Conservation (phyloP, 2,329 filamentous ascomycete species). For the Xylaria sp. region DNA sequence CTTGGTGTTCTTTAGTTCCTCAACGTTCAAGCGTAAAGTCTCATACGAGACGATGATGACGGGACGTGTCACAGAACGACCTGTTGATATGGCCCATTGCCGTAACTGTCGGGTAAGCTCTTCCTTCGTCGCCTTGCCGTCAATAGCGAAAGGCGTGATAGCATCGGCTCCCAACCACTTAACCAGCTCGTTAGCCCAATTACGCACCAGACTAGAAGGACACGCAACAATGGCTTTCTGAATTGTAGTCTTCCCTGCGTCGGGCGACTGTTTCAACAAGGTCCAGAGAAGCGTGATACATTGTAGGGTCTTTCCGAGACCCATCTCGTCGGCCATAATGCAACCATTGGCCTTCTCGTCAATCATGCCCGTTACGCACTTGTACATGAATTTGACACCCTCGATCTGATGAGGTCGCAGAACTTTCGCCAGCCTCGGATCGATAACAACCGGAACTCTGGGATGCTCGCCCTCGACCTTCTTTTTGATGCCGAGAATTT, state of each 20-base stretch:
- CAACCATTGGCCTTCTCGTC: slow-evolving; percentile 94
- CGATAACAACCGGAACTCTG: slow-evolving; percentile 96
- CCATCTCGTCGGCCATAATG: slow-evolving; percentile 99
- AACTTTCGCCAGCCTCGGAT: slow-evolving; percentile 88
- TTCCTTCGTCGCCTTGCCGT: slow-evolving; percentile 95
- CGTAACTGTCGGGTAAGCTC: slow-evolving; percentile 89
- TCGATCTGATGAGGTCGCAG: slow-evolving; percentile 97
- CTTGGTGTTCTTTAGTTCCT: slow-evolving; percentile 87
- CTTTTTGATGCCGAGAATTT: slow-evolving; percentile 95
- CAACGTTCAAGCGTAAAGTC: slow-evolving; percentile 89
- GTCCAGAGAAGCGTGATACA: slow-evolving; percentile 99
- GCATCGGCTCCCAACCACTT: slow-evolving; percentile 97
- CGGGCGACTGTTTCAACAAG: slow-evolving; percentile 91
- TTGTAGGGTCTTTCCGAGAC: slow-evolving; percentile 94
- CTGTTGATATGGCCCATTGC: slow-evolving; percentile 93
- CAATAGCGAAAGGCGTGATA: slow-evolving; percentile 92
- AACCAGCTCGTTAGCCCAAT: slow-evolving; percentile 96
- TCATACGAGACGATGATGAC: slow-evolving; percentile 99
- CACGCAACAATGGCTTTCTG: slow-evolving; percentile 98
- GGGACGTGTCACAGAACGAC: slow-evolving; percentile 88
- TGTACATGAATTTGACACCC: slow-evolving; percentile 97
- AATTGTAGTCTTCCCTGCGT: slow-evolving; percentile 92
- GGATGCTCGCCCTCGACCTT: slow-evolving; percentile 82
- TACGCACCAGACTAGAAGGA: slow-evolving; percentile 93
- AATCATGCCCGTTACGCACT: slow-evolving; percentile 93